Percentiles rank a stretch among this genome's conserved stretches.
Evolutionary conservation across 73 alveolate species (phyloP).

Genomic region (Paramecium tetraurelia): DNA sequence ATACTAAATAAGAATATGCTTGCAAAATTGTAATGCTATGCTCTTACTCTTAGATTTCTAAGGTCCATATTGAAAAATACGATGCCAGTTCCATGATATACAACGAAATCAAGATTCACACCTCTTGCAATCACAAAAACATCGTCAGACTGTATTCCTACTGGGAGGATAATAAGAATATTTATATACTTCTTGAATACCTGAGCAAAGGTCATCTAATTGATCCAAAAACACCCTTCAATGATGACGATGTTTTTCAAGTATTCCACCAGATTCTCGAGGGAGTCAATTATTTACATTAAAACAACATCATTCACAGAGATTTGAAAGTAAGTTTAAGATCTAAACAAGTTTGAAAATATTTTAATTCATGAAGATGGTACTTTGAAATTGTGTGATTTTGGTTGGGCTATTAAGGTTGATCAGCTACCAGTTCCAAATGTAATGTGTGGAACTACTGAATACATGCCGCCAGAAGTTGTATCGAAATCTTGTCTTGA

Average conservation of each 20-base stretch:
- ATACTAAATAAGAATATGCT: neutral
- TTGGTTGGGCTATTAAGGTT: slow-evolving; percentile 56
- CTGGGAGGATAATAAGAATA: neutral
- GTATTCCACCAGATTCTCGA: neutral
- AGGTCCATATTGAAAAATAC: neutral
- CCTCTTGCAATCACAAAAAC: neutral
- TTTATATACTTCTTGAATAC: slow-evolving; percentile 15
- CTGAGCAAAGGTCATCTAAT: neutral
- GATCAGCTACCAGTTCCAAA: neutral
- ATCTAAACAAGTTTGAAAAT: slow-evolving; percentile 49
- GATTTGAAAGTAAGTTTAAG: slow-evolving; percentile 8
- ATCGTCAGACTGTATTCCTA: neutral
- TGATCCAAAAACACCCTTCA: neutral
- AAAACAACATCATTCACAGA: slow-evolving; percentile 41
- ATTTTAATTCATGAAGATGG: slow-evolving; percentile 59
- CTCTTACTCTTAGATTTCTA: neutral
- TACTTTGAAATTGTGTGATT: slow-evolving; percentile 58
- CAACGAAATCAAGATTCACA: neutral
- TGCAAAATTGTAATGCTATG: neutral
- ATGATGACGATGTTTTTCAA: neutral
- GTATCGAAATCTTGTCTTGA: slow-evolving; percentile 73
- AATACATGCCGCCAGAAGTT: slow-evolving; percentile 73
- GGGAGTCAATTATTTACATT: slow-evolving; percentile 4
- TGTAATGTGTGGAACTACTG: slow-evolving; percentile 40
- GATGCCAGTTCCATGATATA: neutral